phyloP scores from a whole-genome alignment of 2,329 filamentous ascomycete genomes.

The Fusarium secorum region DNA sequence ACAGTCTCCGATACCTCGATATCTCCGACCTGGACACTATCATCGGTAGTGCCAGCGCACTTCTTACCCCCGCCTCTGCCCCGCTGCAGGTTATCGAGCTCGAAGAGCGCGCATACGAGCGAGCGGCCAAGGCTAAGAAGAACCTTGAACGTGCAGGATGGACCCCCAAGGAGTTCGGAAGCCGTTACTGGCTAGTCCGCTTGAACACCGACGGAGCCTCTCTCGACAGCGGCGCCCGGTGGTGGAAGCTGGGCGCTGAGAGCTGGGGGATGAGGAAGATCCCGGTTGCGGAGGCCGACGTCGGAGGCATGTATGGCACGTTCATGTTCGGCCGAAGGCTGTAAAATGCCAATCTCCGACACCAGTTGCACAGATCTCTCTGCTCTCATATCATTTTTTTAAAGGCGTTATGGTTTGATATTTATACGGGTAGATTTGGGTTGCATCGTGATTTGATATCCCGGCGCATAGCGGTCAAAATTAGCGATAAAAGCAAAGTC shows the following conservation, averaged over 20 bases:
- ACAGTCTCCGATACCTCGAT: conserved; percentile 77
- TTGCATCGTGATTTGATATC: conserved; percentile 41
- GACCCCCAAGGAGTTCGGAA: conserved; percentile 74
- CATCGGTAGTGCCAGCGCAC: conserved; percentile 63
- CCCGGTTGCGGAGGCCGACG: conserved; percentile 88
- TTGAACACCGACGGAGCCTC: conserved; percentile 49
- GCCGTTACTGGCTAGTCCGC: conserved; percentile 72
- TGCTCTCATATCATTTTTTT: conserved; percentile 34
- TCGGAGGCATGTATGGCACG: conserved; percentile 90
- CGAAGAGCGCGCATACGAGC: conserved; percentile 70
- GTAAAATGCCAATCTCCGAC: conserved; percentile 48
- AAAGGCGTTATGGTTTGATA: conserved; percentile 9
- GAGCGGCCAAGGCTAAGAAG: conserved; percentile 68
- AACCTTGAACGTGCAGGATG: conserved; percentile 71
- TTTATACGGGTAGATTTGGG: conserved; percentile 16
- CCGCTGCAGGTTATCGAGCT: conserved; percentile 82
- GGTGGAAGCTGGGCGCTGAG: conserved; percentile 85
- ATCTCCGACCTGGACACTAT: conserved; percentile 70
- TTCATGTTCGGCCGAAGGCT: conserved; percentile 70
- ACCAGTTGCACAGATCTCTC: conserved; percentile 47
- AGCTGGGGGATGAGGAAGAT: conserved; percentile 91
- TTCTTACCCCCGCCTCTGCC: conserved; percentile 67
- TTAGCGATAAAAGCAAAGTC: conserved; percentile 43
- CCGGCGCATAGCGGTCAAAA: conserved; percentile 37
- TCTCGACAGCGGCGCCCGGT: conserved; percentile 59